These are phyloP conservation scores for Dendrobium nobile DNA, from an alignment of 106 monocot genomes.

Conservation along the genomic window DNA sequence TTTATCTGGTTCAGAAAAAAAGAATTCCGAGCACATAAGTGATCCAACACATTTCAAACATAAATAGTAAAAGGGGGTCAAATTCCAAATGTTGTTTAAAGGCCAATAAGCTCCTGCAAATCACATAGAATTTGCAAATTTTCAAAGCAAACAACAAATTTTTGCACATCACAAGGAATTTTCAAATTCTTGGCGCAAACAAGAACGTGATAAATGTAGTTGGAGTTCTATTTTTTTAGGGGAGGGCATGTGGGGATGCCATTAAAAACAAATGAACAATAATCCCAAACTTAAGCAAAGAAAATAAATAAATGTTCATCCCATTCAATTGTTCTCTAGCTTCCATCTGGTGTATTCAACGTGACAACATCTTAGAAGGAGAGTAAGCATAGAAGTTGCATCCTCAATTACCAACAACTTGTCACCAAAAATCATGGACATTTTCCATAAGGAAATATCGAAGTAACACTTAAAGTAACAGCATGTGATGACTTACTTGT, in stretches of 20 bases:
- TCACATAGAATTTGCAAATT: background rate
- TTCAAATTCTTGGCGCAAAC: background rate
- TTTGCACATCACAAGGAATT: background rate
- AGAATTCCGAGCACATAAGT: background rate
- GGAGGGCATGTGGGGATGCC: too few relatives aligned
- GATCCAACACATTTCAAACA: background rate
- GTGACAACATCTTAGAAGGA: background rate
- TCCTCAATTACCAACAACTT: background rate
- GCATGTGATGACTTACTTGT: slow-evolving; percentile 36
- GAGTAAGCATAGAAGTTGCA: background rate
- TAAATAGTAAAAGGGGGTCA: background rate
- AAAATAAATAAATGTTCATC: background rate
- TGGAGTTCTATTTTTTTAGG: too few relatives aligned
- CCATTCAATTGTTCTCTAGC: background rate
- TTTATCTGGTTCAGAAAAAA: too few relatives aligned
- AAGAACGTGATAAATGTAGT: too few relatives aligned
- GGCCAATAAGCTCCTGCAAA: background rate
- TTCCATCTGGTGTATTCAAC: background rate
- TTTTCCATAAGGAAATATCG: background rate
- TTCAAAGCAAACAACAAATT: background rate
- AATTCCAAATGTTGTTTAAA: background rate
- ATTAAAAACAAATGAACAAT: background rate
- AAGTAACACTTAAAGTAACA: background rate
- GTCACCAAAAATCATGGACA: background rate
- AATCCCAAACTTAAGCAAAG: background rate